Evolutionary conservation across 2,329 filamentous ascomycete genomes (phyloP).

Genomic region (Botrytis cinerea): DNA sequence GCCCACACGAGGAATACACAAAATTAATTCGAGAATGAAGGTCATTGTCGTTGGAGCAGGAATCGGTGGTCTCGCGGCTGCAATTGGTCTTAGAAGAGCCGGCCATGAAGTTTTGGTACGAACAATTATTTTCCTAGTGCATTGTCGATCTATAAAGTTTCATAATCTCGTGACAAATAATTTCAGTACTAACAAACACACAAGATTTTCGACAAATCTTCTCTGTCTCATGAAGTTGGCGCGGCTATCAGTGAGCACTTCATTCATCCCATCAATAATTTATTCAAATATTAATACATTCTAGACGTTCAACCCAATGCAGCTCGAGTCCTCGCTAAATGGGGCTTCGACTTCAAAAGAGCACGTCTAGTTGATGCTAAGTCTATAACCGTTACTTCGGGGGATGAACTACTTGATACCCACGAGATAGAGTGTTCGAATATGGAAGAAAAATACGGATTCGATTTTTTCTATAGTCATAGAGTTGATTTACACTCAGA

Average conservation of each 20-base stretch:
- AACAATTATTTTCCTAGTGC: not conserved
- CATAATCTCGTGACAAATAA: too few relatives aligned
- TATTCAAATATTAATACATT: not conserved
- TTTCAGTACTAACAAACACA: conserved; percentile 28
- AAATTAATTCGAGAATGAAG: conserved; percentile 16
- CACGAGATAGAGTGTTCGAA: conserved; percentile 27
- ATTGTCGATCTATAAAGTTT: not conserved
- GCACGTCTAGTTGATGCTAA: conserved; percentile 42
- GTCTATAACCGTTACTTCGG: conserved; percentile 44
- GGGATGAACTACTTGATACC: conserved; percentile 27
- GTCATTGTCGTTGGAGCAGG: conserved; percentile 43
- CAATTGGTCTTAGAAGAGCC: conserved; percentile 46
- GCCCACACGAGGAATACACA: not conserved
- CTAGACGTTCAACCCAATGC: conserved; percentile 58
- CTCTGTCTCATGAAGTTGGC: conserved; percentile 56
- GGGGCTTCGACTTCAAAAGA: conserved; percentile 47
- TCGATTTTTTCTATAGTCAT: conserved; percentile 56
- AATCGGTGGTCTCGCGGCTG: conserved; percentile 55
- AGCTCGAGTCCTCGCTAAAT: conserved; percentile 54
- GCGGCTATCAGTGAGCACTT: conserved; percentile 53
- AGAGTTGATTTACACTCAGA: conserved; percentile 55
- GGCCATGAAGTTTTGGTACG: conserved; percentile 34
- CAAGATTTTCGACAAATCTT: conserved; percentile 56
- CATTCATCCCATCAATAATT: not conserved
- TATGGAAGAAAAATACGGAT: conserved; percentile 30